A percentile compares a stretch with the other conserved stretches of the same genome.
Evolutionary conservation across 2,329 filamentous ascomycete genomes (phyloP).

Genomic region (Ophiobolus disseminans): DNA sequence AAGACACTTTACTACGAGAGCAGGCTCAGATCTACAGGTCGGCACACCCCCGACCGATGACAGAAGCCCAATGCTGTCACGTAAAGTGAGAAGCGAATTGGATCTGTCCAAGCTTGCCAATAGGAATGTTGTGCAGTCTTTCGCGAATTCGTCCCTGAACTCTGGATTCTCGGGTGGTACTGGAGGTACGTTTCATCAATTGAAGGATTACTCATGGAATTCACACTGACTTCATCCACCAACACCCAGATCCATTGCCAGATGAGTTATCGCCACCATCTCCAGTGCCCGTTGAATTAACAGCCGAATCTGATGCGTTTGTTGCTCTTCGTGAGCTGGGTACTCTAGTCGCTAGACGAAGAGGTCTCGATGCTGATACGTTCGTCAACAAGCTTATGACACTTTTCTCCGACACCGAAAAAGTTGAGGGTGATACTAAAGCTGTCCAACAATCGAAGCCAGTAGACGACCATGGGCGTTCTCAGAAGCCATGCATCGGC

Average conservation of each 20-base stretch:
- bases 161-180: conserved; percentile 45
- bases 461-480: not conserved
- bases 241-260: conserved; percentile 40
- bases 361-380: conserved; percentile 38
- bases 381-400: conserved; percentile 46
- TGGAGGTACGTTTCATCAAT: too few relatives aligned
- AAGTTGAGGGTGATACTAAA: not conserved
- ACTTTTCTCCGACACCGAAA: conserved; percentile 34
- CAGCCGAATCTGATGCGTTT: conserved; percentile 39
- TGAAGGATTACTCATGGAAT: too few relatives aligned
- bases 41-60: conserved; percentile 39
- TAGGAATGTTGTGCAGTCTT: conserved; percentile 5
- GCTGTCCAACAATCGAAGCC: not conserved
- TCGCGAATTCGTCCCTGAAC: conserved; percentile 15
- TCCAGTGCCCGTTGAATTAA: conserved; percentile 10
- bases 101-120: conserved; percentile 24
- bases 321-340: conserved; percentile 39
- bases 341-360: conserved; percentile 1
- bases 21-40: conserved; percentile 36
- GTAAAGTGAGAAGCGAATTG: conserved; percentile 41
- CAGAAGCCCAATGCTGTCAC: conserved; percentile 30
- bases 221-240: too few relatives aligned
- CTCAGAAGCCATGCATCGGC: not conserved
- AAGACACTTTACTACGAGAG: conserved; percentile 41
- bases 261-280: conserved; percentile 30